Conservation (phyloP, 176 grass and related monocot species). For the Carex scoparia region DNA sequence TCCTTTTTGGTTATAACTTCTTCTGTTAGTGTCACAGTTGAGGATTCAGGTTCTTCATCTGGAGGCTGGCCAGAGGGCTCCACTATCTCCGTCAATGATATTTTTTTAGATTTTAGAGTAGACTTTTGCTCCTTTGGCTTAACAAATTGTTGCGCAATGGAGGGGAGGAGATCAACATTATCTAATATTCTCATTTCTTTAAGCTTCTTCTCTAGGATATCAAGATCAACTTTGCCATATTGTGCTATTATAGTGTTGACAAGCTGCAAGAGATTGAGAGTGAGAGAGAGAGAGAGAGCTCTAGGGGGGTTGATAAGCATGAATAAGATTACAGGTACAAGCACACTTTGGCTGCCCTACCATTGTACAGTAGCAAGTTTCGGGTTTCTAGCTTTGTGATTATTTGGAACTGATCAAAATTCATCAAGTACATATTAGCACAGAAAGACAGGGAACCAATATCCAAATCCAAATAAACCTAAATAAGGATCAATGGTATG, state of each 20-base stretch:
- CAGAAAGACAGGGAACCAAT: not conserved
- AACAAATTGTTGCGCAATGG: constrained; percentile 65
- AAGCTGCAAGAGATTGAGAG: constrained; percentile 48
- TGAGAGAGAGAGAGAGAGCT: constrained; percentile 23
- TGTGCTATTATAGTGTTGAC: constrained; percentile 65
- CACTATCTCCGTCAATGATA: not conserved
- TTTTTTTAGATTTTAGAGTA: constrained; percentile 35
- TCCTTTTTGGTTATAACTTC: constrained; percentile 27
- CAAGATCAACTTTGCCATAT: constrained; percentile 64
- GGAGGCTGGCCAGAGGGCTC: not conserved
- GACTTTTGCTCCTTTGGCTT: constrained; percentile 64
- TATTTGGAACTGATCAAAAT: not conserved
- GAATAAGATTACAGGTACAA: not conserved
- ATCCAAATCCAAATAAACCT: not conserved
- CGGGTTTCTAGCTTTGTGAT: not conserved
- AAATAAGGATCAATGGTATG: not conserved
- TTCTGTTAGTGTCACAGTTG: constrained; percentile 39
- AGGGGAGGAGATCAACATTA: constrained; percentile 74
- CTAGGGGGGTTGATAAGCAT: not conserved
- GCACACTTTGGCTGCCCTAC: not conserved
- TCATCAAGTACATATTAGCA: not conserved
- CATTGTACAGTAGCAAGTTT: not conserved
- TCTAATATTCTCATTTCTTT: constrained; percentile 97
- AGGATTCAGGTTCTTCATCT: constrained; percentile 41
- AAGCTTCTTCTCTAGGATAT: constrained; percentile 68